These are phyloP conservation scores for Fusarium sp. DNA, from an alignment of 2,329 filamentous ascomycete genomes.

Conservation along the genomic window DNA sequence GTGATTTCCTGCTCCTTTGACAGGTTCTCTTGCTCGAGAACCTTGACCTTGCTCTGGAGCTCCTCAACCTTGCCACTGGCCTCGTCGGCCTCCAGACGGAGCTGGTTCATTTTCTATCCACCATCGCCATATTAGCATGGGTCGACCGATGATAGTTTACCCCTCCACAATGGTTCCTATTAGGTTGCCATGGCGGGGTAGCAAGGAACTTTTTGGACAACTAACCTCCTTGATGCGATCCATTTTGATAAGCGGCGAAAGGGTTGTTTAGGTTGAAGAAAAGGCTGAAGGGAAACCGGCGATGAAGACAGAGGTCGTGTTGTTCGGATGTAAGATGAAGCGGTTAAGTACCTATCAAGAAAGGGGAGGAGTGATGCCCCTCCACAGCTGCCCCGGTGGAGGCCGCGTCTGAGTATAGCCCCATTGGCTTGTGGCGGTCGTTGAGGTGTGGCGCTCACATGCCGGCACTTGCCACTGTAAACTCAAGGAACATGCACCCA, in stretches of 20 bases:
- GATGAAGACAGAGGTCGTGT: constrained; percentile 48
- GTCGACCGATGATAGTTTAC: constrained; percentile 38
- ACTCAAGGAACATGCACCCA: background rate
- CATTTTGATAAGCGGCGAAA: constrained; percentile 62
- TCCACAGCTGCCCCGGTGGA: constrained; percentile 48
- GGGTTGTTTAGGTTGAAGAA: constrained; percentile 13
- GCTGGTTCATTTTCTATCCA: constrained; percentile 87
- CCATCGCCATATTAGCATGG: constrained; percentile 41
- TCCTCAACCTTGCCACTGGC: constrained; percentile 85
- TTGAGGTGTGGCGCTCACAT: constrained; percentile 41
- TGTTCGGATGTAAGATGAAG: constrained; percentile 48
- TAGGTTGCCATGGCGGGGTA: constrained; percentile 47
- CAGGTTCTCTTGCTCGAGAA: constrained; percentile 92
- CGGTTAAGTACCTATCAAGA: constrained; percentile 48
- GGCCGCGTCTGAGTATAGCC: constrained; percentile 32
- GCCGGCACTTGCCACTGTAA: constrained; percentile 25
- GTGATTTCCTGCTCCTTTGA: constrained; percentile 98
- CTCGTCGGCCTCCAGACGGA: constrained; percentile 94
- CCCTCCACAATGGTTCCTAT: constrained; percentile 45
- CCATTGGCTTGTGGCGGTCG: constrained; percentile 45
- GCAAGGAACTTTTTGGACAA: constrained; percentile 42
- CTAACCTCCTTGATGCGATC: constrained; percentile 91
- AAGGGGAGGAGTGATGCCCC: constrained; percentile 53
- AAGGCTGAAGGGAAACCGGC: constrained; percentile 30
- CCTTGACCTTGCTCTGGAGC: constrained; percentile 86